Base-by-base conservation (phyloP, 192 early-diverging fungal genomes). In the Kickxella alabastrina region DNA sequence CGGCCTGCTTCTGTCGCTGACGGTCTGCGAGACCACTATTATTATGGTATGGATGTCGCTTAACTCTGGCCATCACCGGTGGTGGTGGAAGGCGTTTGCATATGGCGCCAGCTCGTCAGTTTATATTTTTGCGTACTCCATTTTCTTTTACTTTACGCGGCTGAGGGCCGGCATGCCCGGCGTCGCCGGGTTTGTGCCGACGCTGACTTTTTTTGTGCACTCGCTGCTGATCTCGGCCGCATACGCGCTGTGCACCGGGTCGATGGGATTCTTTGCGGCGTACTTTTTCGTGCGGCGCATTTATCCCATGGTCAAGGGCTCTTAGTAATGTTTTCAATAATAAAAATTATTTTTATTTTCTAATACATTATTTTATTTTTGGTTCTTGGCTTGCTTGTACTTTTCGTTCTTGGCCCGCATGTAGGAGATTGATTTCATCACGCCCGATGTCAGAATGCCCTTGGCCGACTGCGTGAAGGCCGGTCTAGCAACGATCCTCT, bases 81-180 rank as follows among this genome's bases (percentile, higher is more conserved):
- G 93, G 90, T 94, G 92, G 92, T 98, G 95, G 95, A 68, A 87
- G 39, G 82, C 89, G 5, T 95, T 92, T 73, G 77, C 87, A 13
- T 83, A 88, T 6, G 80, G 83, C 7, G 90, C 79, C 10, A 83
- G 84, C 41, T 89, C 82, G 8, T 80, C 84, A 9, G 36, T 86
- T 45, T 95, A 92, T 68, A 82, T 92, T 28, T 89, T 91, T 59
- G 61, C 84, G 31, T 93, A 94, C 74, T 74, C 86, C 35, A 75
- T 89, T 50, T 62, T 81, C 39, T 95, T 87, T 61, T 86, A 85
- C 66, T 72, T 77, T 19, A 87, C 80, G 10, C 70, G 79, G 18
- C 67, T 95, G 14, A 77, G 75, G 10, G 80, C 87, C 10, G 70
- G 70, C 7, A 74, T 74, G 70, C 70, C 70, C 9, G 63, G 34